Evolutionary conservation across 768 basidiomycete genomes (phyloP).

Genomic region (Leucogyrophana mollusca): DNA sequence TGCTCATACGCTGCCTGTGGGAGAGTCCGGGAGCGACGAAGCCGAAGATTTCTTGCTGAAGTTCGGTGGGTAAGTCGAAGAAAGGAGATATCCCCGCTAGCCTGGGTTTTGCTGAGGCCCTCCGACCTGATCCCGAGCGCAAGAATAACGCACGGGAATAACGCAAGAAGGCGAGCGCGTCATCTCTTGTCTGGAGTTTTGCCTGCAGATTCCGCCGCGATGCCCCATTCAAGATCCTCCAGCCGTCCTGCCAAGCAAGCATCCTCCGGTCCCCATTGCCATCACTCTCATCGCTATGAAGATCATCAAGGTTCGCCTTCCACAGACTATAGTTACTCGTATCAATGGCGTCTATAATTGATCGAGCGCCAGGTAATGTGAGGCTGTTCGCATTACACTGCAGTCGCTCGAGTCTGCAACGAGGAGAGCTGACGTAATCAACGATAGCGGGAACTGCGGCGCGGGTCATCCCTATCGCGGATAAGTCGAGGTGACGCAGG

Average conservation of each 20-base stretch:
- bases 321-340: constrained; percentile 45
- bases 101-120: not conserved
- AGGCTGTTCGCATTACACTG: constrained; percentile 58
- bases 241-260: constrained; percentile 29
- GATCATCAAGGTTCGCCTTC: constrained; percentile 51
- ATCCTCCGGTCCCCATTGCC: constrained; percentile 28
- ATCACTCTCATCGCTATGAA: constrained; percentile 25
- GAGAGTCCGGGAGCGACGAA: constrained; percentile 59
- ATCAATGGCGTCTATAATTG: constrained; percentile 46
- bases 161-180: constrained; percentile 50
- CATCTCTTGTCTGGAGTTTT: constrained; percentile 36
- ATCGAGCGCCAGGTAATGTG: constrained; percentile 41
- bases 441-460: constrained; percentile 40
- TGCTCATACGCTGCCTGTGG: constrained; percentile 48
- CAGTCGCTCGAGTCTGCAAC: constrained; percentile 48
- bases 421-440: constrained; percentile 49
- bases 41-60: constrained; percentile 56
- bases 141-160: constrained; percentile 52
- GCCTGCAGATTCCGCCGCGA: constrained; percentile 44
- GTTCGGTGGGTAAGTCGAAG: constrained; percentile 50
- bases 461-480: constrained; percentile 46
- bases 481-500: constrained; percentile 57
- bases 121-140: constrained; percentile 16
- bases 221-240: constrained; percentile 29
- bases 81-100: constrained; percentile 27